Percentiles rank a stretch among this genome's conserved stretches.
Evolutionary conservation across 305 asterid genomes (phyloP).

Genomic region (Solanum hybrid): DNA sequence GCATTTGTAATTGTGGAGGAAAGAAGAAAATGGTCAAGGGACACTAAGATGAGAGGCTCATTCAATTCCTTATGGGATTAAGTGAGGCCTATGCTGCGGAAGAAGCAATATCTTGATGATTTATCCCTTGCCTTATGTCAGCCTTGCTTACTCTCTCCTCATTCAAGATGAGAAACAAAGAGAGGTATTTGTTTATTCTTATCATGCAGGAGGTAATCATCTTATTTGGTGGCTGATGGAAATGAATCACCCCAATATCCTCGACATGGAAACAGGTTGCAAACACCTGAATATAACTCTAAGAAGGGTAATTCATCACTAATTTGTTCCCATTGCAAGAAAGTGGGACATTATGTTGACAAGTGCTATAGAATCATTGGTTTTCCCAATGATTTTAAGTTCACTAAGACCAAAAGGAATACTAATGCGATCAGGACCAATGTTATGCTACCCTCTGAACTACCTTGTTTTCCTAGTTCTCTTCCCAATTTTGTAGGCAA

Average conservation of each 20-base stretch:
- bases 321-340: too few relatives aligned
- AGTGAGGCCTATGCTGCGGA: neutral
- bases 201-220: neutral
- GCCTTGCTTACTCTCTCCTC: neutral
- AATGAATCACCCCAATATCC: neutral
- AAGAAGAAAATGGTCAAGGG: neutral
- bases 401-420: neutral
- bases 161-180: neutral
- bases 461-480: too few relatives aligned
- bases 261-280: neutral
- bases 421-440: neutral
- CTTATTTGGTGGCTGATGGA: neutral
- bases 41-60: neutral
- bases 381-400: neutral
- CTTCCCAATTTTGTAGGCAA: neutral
- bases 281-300: neutral
- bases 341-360: too few relatives aligned
- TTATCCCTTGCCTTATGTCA: neutral
- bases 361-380: too few relatives aligned
- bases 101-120: neutral
- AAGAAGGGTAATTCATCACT: neutral
- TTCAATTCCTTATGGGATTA: neutral
- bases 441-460: neutral
- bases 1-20: neutral
- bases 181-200: neutral